Evolutionary conservation across 202 grass and related monocot genomes (phyloP).

Genomic region (Musa balbisiana): DNA sequence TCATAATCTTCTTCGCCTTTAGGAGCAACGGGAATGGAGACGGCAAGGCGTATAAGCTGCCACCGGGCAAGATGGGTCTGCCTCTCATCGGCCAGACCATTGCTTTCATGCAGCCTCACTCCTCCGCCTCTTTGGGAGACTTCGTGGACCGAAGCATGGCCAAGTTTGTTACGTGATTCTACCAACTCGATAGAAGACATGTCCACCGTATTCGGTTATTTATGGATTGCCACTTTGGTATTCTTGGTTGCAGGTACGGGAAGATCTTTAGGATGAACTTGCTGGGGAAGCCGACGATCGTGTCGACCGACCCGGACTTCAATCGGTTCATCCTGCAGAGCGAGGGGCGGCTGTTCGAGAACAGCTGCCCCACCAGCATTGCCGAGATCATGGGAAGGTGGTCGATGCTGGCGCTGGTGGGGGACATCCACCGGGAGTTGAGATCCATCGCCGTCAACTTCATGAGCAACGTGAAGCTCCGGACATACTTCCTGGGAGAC

Average conservation of each 20-base stretch:
- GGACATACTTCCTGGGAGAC: constrained; percentile 5
- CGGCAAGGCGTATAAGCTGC: background rate
- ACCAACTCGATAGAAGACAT: background rate
- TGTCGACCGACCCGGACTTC: constrained; percentile 23
- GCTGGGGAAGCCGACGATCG: constrained; percentile 19
- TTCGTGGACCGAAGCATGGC: constrained; percentile 9
- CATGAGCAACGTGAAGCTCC: constrained; percentile 8
- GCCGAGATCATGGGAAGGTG: constrained; percentile 23
- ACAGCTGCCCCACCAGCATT: constrained; percentile 26
- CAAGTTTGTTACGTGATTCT: background rate
- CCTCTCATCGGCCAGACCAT: constrained; percentile 27
- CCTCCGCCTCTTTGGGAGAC: constrained; percentile 17
- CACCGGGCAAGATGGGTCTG: constrained; percentile 10
- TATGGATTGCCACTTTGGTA: background rate
- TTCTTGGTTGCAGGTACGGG: constrained; percentile 15
- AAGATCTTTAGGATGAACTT: constrained; percentile 25
- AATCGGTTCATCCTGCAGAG: constrained; percentile 23
- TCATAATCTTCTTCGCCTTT: constrained; percentile 3
- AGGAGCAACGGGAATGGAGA: background rate
- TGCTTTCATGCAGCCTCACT: constrained; percentile 25
- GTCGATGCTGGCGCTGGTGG: constrained; percentile 23
- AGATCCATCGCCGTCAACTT: constrained; percentile 25
- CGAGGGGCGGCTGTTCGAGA: constrained; percentile 22
- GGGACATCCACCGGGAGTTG: constrained; percentile 25
- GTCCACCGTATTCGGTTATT: background rate